Conservation (phyloP, 1,139 yeast species). For the Magnusiomyces magnusii region DNA sequence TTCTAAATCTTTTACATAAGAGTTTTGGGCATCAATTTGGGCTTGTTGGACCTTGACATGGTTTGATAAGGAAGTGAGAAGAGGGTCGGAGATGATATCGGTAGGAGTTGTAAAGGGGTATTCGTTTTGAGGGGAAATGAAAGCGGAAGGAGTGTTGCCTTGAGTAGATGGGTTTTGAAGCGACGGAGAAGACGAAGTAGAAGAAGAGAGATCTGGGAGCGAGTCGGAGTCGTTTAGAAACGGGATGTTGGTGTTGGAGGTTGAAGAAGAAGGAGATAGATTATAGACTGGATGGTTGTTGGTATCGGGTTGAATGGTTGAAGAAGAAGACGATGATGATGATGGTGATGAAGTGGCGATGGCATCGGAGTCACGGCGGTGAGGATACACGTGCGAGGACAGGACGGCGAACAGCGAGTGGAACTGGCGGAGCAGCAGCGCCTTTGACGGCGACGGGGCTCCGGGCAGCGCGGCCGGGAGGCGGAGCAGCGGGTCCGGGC, state of each 20-base stretch:
- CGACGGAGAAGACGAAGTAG: not conserved
- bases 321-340: too few species aligned
- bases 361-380: too few species aligned
- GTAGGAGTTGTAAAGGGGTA: not conserved
- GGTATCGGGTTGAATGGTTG: too few species aligned
- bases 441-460: slow-evolving; percentile 22
- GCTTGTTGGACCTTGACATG: slow-evolving; percentile 35
- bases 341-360: too few species aligned
- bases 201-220: slow-evolving; percentile 3
- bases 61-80: slow-evolving; percentile 23
- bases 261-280: too few species aligned
- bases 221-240: not conserved
- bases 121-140: not conserved
- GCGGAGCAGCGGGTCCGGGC: slow-evolving; percentile 21
- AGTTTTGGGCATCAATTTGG: slow-evolving; percentile 33
- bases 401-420: slow-evolving; percentile 12
- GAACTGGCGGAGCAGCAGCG: slow-evolving; percentile 19
- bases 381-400: not conserved
- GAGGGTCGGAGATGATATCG: not conserved
- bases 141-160: not conserved
- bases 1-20: slow-evolving; percentile 35
- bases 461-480: slow-evolving; percentile 19
- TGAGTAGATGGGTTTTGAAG: not conserved
- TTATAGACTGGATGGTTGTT: too few species aligned
- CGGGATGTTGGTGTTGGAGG: not conserved